Evolutionary conservation across 768 basidiomycete genomes (phyloP).

Genomic region (Collybiopsis confluens): DNA sequence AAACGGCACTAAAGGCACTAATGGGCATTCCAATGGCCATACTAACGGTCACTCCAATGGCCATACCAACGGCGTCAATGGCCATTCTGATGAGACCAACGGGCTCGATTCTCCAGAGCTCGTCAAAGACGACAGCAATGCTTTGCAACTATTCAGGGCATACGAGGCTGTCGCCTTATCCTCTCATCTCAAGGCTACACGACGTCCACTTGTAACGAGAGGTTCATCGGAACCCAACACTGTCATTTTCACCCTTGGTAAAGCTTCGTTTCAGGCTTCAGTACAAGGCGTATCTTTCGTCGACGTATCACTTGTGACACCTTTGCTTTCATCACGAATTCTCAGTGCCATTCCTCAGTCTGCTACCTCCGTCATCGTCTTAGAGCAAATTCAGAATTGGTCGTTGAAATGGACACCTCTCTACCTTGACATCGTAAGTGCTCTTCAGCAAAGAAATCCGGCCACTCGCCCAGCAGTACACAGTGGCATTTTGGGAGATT

Average conservation of each 20-base stretch:
- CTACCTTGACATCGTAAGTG: slow-evolving; percentile 75
- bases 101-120: slow-evolving; percentile 10
- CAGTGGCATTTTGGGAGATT: slow-evolving; percentile 58
- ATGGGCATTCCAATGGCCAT: neutral
- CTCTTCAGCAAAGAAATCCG: slow-evolving; percentile 56
- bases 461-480: slow-evolving; percentile 52
- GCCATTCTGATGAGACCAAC: slow-evolving; percentile 21
- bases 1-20: slow-evolving; percentile 8
- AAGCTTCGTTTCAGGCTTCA: slow-evolving; percentile 32
- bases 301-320: slow-evolving; percentile 63
- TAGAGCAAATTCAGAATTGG: slow-evolving; percentile 77
- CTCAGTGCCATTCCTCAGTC: slow-evolving; percentile 56
- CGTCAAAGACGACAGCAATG: slow-evolving; percentile 10
- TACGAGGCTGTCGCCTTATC: slow-evolving; percentile 75
- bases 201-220: slow-evolving; percentile 50
- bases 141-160: slow-evolving; percentile 37
- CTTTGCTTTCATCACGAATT: slow-evolving; percentile 60
- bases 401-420: slow-evolving; percentile 85
- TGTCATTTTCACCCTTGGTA: slow-evolving; percentile 70
- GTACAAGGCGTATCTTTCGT: slow-evolving; percentile 63
- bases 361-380: slow-evolving; percentile 65
- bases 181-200: slow-evolving; percentile 52
- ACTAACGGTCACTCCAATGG: slow-evolving; percentile 6
- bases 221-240: slow-evolving; percentile 60
- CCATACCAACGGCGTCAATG: slow-evolving; percentile 20